Percentiles rank a stretch among this genome's conserved stretches.
phyloP scores from a whole-genome alignment of 768 basidiomycete genomes.

The Russula dissimulans region DNA sequence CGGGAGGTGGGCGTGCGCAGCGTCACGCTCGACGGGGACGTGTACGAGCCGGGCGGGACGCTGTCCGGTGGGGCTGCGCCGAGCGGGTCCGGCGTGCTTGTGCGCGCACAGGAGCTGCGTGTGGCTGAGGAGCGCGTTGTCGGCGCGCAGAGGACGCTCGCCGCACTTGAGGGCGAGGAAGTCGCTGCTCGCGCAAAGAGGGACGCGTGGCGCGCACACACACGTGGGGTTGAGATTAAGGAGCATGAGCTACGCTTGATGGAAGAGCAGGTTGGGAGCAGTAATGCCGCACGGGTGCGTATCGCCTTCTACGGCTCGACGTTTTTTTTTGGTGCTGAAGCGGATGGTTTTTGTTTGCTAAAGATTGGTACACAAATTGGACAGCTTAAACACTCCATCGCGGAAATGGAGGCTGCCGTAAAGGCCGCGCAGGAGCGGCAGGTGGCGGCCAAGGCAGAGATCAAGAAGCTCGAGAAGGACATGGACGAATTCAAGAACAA shows the following conservation, averaged over 20 bases:
- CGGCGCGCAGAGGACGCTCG: slow-evolving; percentile 39
- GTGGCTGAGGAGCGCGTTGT: slow-evolving; percentile 53
- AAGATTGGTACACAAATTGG: slow-evolving; percentile 81
- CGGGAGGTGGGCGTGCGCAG: slow-evolving; percentile 60
- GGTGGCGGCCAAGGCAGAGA: slow-evolving; percentile 63
- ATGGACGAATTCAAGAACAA: slow-evolving; percentile 99
- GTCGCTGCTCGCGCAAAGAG: slow-evolving; percentile 40
- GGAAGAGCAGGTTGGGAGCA: slow-evolving; percentile 77
- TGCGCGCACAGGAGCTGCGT: slow-evolving; percentile 77
- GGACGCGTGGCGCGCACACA: slow-evolving; percentile 50
- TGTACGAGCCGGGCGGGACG: slow-evolving; percentile 93
- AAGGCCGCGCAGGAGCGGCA: slow-evolving; percentile 67
- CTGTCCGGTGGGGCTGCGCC: slow-evolving; percentile 88
- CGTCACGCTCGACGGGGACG: slow-evolving; percentile 89
- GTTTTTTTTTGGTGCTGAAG: not conserved
- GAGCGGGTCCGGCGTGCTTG: slow-evolving; percentile 57
- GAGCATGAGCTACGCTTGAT: slow-evolving; percentile 76
- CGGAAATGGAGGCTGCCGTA: slow-evolving; percentile 47
- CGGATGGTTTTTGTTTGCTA: not conserved
- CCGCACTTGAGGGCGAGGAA: slow-evolving; percentile 47
- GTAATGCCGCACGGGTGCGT: slow-evolving; percentile 81
- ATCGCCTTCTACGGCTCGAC: not conserved
- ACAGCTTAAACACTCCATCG: slow-evolving; percentile 53
- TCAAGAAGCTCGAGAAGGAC: slow-evolving; percentile 85
- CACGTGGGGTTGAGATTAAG: slow-evolving; percentile 77